Conservation (phyloP, 108 stramenopile species). For the Mediolabrus comicus region DNA sequence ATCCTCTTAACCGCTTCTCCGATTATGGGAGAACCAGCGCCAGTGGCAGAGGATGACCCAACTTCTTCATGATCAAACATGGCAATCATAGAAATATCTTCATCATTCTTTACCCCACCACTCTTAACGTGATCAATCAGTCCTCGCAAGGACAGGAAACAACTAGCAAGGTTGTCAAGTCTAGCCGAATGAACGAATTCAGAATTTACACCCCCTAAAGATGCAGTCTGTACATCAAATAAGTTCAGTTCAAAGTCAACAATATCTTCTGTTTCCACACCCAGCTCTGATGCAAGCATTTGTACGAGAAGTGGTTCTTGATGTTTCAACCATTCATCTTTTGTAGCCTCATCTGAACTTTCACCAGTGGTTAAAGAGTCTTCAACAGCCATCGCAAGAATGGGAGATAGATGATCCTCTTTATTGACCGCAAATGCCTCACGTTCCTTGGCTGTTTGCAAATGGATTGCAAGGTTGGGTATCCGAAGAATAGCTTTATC, state of each 20-base stretch:
- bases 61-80: slow-evolving; percentile 99
- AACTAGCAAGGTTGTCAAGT: slow-evolving; percentile 94
- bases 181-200: slow-evolving; percentile 94
- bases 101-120: slow-evolving; percentile 47
- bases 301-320: slow-evolving; percentile 86
- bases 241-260: slow-evolving; percentile 93
- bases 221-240: slow-evolving; percentile 89
- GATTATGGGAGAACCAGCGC: slow-evolving; percentile 88
- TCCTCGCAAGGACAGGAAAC: slow-evolving; percentile 82
- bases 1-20: slow-evolving; percentile 78
- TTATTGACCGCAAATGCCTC: slow-evolving; percentile 89
- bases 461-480: slow-evolving; percentile 95
- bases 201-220: slow-evolving; percentile 78
- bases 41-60: slow-evolving; percentile 73
- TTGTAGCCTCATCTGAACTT: slow-evolving; percentile 14
- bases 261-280: slow-evolving; percentile 60
- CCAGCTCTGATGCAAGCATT: slow-evolving; percentile 72
- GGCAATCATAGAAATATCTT: slow-evolving; percentile 81
- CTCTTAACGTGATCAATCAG: slow-evolving; percentile 61
- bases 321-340: slow-evolving; percentile 69
- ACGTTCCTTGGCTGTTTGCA: slow-evolving; percentile 83
- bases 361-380: slow-evolving; percentile 56
- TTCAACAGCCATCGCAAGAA: slow-evolving; percentile 84
- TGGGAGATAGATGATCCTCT: slow-evolving; percentile 91
- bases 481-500: slow-evolving; percentile 82